A percentile compares a stretch with the other conserved stretches of the same genome.
These are phyloP conservation scores for Basipetospora sp. DNA, from an alignment of 2,329 filamentous ascomycete species.

Conservation along the genomic window DNA sequence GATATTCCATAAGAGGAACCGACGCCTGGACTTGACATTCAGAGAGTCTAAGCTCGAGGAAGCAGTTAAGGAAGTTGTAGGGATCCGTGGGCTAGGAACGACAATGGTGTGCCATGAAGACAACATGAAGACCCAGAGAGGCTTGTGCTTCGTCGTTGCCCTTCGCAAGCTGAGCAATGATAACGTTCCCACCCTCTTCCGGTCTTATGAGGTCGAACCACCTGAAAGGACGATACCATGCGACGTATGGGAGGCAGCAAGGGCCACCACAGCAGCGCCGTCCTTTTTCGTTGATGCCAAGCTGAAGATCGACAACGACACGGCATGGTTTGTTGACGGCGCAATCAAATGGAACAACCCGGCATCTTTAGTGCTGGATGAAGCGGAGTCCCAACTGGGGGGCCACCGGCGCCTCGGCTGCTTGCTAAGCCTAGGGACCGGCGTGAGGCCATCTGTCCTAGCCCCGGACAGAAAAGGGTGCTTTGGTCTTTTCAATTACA, in stretches of 20 bases:
- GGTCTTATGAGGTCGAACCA: constrained; percentile 12
- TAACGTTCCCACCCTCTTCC: constrained; percentile 14
- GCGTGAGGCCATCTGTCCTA: constrained; percentile 10
- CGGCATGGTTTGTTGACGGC: constrained; percentile 16
- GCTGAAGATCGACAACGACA: constrained; percentile 14
- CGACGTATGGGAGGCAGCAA: constrained; percentile 17
- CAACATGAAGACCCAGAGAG: constrained; percentile 8
- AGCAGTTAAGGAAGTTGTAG: constrained; percentile 14
- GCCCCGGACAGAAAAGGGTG: neutral
- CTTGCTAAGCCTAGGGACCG: constrained; percentile 19
- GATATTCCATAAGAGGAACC: constrained; percentile 20
- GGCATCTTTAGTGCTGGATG: constrained; percentile 15
- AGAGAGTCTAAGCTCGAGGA: constrained; percentile 16
- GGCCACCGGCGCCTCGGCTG: constrained; percentile 13
- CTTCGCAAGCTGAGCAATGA: constrained; percentile 5
- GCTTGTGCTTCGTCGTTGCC: constrained; percentile 16
- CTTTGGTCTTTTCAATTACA: neutral
- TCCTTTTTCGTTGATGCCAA: constrained; percentile 16
- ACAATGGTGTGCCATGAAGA: constrained; percentile 12
- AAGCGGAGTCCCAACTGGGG: constrained; percentile 15
- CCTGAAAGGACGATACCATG: constrained; percentile 10
- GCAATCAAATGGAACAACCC: constrained; percentile 20
- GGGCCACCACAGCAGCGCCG: constrained; percentile 16
- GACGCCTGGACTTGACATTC: constrained; percentile 6
- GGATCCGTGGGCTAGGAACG: constrained; percentile 6